Base-by-base conservation (phyloP, 2,329 filamentous ascomycete species). In the Aspergillus glaucus region DNA sequence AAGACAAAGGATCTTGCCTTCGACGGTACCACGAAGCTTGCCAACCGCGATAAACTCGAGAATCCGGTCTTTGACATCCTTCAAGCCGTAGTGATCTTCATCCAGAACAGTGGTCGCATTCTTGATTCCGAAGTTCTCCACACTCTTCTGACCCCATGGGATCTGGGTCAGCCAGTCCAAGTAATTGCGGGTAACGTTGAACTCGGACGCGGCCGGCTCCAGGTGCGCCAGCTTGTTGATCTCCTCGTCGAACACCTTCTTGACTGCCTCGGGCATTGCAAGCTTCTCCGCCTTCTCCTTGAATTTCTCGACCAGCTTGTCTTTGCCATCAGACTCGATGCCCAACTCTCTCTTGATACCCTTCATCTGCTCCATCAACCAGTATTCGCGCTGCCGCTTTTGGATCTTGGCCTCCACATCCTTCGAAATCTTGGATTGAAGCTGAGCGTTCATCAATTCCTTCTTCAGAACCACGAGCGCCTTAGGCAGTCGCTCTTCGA, bases 361-460 rank as follows among this genome's bases (percentile, higher is more conserved):
- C 76, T 97, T 97, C 91, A 98, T 95, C 69, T 98, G 94, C 71
- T 98, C 93, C 89, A 95, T 94, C 43, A 98, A 76, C 88, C 90
- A 97, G 73, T 97, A 98, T 66, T 98, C 93, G 46, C 93, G 84
- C 68, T 98, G 93, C 26, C 92, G 85, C 73, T 98, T 97, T 61
- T 91, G 91, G 47, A 98, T 97, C 72, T 95, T 96, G 63, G 82
- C 89, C 68, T 97, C 93, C 15, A 98, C 94, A 64, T 98, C 93
- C 72, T 96, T 96, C 50, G 87, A 89, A 50, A 98, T 97, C 76
- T 97, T 98, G 49, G 88, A 92, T 68, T 96, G 92, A 26, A 98
- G 76, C 66, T 97, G 88, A 0, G 93, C 93, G 59, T 97, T 98
- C 87, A 97, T 95, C 47, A 96, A 81, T 73, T 98, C 93, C 70